Conservation (phyloP, 2,329 filamentous ascomycete genomes). For the Diaporthe capsici region DNA sequence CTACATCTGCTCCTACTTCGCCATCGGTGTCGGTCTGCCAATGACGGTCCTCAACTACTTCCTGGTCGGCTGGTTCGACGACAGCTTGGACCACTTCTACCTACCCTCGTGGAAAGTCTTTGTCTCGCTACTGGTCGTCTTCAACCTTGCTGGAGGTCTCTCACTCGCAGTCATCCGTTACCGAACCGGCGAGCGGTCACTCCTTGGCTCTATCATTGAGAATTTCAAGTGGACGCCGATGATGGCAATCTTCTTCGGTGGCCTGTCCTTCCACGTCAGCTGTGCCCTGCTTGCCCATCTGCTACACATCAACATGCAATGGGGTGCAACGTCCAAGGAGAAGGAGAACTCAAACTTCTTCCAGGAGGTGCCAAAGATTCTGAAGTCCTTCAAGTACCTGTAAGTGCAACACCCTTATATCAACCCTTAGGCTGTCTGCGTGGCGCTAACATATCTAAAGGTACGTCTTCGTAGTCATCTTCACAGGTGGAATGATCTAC, state of each 20-base stretch:
- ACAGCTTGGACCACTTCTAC: conserved; percentile 75
- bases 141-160: conserved; percentile 72
- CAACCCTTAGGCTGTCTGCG: neutral
- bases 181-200: conserved; percentile 67
- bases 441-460: neutral
- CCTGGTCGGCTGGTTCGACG: conserved; percentile 79
- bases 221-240: conserved; percentile 76
- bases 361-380: conserved; percentile 67
- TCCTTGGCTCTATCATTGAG: conserved; percentile 62
- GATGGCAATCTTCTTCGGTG: conserved; percentile 59
- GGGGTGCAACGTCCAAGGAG: conserved; percentile 71
- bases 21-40: conserved; percentile 77
- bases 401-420: conserved; percentile 59
- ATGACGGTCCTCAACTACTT: conserved; percentile 80
- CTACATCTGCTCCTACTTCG: conserved; percentile 77
- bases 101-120: conserved; percentile 75
- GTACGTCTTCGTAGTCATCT: conserved; percentile 43
- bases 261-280: conserved; percentile 58
- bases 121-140: conserved; percentile 74
- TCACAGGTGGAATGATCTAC: conserved; percentile 62
- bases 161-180: conserved; percentile 74
- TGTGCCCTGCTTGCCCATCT: conserved; percentile 57
- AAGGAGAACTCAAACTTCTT: conserved; percentile 69
- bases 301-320: conserved; percentile 59
- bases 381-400: conserved; percentile 67